These are phyloP conservation scores for Candida chilensis DNA, from an alignment of 805 yeast species.

Conservation along the genomic window DNA sequence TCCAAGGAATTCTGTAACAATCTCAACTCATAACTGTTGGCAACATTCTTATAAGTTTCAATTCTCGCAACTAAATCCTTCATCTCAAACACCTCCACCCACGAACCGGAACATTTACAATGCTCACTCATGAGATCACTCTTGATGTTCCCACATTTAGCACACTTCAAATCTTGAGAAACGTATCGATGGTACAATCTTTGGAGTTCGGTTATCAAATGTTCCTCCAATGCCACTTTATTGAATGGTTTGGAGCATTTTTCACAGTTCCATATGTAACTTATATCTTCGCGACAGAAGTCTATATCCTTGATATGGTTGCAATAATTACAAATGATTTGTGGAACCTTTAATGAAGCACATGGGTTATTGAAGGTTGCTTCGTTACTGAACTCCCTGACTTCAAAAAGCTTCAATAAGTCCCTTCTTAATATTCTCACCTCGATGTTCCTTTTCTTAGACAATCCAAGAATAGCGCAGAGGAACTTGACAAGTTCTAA, in stretches of 20 bases:
- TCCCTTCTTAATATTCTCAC: constrained; percentile 69
- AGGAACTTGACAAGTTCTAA: constrained; percentile 72
- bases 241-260: constrained; percentile 60
- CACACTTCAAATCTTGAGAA: constrained; percentile 76
- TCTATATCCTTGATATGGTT: constrained; percentile 69
- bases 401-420: constrained; percentile 61
- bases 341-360: constrained; percentile 53
- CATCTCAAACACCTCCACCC: constrained; percentile 51
- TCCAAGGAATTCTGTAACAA: constrained; percentile 29
- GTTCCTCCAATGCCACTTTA: constrained; percentile 69
- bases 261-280: constrained; percentile 49
- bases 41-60: constrained; percentile 45
- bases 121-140: constrained; percentile 60
- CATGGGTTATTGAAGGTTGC: constrained; percentile 73
- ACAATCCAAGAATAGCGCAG: constrained; percentile 63
- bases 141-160: constrained; percentile 62
- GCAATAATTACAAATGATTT: constrained; percentile 75
- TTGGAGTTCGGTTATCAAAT: constrained; percentile 56
- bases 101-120: constrained; percentile 85
- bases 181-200: constrained; percentile 49
- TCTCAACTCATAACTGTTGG: constrained; percentile 50
- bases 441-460: constrained; percentile 57
- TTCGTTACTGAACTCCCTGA: constrained; percentile 75
- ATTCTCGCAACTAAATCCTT: constrained; percentile 34
- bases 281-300: constrained; percentile 61